Evolutionary conservation across 106 monocot species (phyloP).

Genomic region (Dioscorea alata): DNA sequence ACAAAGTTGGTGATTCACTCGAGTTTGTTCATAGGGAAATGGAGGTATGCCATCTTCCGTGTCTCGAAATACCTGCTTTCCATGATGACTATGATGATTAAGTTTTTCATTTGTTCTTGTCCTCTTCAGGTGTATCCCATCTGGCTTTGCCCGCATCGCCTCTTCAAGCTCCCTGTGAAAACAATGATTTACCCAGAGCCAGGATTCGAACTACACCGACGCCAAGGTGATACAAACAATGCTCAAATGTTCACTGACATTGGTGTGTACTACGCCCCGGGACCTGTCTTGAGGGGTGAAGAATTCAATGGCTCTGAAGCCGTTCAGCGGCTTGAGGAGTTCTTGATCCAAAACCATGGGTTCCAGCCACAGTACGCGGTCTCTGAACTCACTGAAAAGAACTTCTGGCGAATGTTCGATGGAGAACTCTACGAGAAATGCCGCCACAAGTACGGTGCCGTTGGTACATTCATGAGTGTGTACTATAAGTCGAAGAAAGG

Average conservation of each 20-base stretch:
- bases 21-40: conserved; percentile 41
- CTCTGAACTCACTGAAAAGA: conserved; percentile 55
- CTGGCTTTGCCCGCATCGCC: conserved; percentile 52
- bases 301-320: conserved; percentile 34
- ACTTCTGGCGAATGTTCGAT: conserved; percentile 67
- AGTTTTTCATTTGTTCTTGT: too few species aligned
- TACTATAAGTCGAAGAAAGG: conserved; percentile 65
- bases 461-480: conserved; percentile 58
- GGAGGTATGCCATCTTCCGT: neutral
- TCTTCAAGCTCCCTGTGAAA: conserved; percentile 43
- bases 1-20: conserved; percentile 46
- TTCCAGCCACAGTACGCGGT: conserved; percentile 57
- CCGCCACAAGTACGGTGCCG: conserved; percentile 36
- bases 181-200: conserved; percentile 44
- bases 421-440: conserved; percentile 36
- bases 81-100: too few species aligned
- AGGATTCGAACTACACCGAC: conserved; percentile 37
- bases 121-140: conserved; percentile 39
- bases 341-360: conserved; percentile 42
- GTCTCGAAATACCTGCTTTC: too few species aligned
- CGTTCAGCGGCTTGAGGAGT: conserved; percentile 30
- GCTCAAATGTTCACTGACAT: conserved; percentile 53
- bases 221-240: conserved; percentile 45
- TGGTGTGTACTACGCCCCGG: conserved; percentile 45
- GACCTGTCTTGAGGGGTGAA: conserved; percentile 39